Conservation (phyloP, 2,329 filamentous ascomycete species). For the Lasiodiplodia sp. region DNA sequence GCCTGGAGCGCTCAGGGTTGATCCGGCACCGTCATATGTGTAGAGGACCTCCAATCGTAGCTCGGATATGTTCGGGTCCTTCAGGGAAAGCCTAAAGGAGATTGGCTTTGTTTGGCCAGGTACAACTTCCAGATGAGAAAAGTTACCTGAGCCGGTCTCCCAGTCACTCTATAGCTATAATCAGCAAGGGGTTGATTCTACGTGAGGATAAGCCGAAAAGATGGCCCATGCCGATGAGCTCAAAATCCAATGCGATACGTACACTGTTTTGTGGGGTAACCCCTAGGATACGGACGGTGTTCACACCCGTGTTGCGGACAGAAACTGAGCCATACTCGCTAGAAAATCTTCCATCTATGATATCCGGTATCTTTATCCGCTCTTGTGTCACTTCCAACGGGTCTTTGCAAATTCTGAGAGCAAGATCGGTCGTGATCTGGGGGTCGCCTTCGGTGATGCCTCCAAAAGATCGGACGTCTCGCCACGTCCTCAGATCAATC, state of each 20-base stretch:
- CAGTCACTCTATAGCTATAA: background rate
- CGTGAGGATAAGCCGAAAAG: background rate
- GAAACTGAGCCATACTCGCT: slow-evolving; percentile 58
- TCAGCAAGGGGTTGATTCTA: background rate
- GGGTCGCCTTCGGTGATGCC: slow-evolving; percentile 55
- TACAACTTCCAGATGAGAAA: background rate
- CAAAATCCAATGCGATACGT: background rate
- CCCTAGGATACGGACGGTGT: slow-evolving; percentile 45
- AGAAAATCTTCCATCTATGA: slow-evolving; percentile 57
- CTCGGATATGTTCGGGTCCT: slow-evolving; percentile 36
- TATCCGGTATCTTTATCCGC: slow-evolving; percentile 58
- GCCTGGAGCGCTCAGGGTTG: slow-evolving; percentile 32
- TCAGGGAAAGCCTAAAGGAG: slow-evolving; percentile 42
- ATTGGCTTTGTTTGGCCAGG: slow-evolving; percentile 54
- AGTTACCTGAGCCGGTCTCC: background rate
- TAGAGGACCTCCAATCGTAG: slow-evolving; percentile 41
- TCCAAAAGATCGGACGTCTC: slow-evolving; percentile 65
- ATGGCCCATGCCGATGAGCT: background rate
- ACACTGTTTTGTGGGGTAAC: slow-evolving; percentile 35
- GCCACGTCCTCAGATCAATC: slow-evolving; percentile 61
- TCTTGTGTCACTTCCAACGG: slow-evolving; percentile 43
- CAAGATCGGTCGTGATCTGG: slow-evolving; percentile 46
- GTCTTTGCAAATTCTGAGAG: slow-evolving; percentile 36
- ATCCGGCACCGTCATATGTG: slow-evolving; percentile 28
- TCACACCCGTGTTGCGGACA: slow-evolving; percentile 55